Conservation (phyloP, 1,139 yeast species). For the Sugiyamaella xylanicola region DNA sequence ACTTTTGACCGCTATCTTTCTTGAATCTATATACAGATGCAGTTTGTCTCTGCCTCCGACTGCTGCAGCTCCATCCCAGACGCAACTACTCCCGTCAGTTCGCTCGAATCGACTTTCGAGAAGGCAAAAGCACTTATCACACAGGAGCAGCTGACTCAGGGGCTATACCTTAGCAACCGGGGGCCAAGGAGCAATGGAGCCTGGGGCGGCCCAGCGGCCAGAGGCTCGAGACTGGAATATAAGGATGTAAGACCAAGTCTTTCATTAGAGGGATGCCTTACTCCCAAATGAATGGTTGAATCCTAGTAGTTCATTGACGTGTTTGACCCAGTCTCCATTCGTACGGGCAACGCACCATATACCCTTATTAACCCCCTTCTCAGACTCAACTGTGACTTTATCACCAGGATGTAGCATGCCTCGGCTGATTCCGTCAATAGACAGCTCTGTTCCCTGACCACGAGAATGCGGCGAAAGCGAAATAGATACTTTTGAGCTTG, state of each 20-base stretch:
- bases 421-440: slow-evolving; percentile 81
- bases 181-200: no score
- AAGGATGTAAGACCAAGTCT: background rate
- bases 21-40: no score
- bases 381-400: slow-evolving; percentile 61
- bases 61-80: no score
- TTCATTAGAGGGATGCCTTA: background rate
- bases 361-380: slow-evolving; percentile 51
- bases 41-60: no score
- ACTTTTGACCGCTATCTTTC: no score
- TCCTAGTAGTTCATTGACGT: slow-evolving; percentile 82
- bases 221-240: no score
- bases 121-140: no score
- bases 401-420: slow-evolving; percentile 72
- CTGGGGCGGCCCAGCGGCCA: no score
- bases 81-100: no score
- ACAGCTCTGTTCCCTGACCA: slow-evolving; percentile 47
- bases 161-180: no score
- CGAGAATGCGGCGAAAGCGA: slow-evolving; percentile 49
- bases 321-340: slow-evolving; percentile 88
- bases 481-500: slow-evolving; percentile 67
- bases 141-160: no score
- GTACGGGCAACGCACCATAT: slow-evolving; percentile 87
- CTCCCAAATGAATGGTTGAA: slow-evolving; percentile 77
- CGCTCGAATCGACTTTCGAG: no score